These are phyloP conservation scores for Durio zibethinus DNA, from an alignment of 345 rosid genomes.

Conservation along the genomic window DNA sequence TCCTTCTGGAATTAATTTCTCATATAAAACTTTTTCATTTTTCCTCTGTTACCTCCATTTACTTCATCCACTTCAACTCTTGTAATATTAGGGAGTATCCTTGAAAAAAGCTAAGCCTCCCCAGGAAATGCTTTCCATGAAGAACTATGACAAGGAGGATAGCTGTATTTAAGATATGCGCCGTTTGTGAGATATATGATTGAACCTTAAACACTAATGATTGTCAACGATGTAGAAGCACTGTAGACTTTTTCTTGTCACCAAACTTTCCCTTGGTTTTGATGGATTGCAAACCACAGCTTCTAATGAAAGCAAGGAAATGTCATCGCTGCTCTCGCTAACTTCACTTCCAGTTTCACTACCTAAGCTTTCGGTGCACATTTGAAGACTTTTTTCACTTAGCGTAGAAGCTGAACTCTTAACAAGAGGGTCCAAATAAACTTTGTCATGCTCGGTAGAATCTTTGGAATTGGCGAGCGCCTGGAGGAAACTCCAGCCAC, in stretches of 20 bases:
- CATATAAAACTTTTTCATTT: too few species aligned
- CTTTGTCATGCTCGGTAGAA: conserved; percentile 14
- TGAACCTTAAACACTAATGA: too few species aligned
- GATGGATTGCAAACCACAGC: conserved; percentile 11
- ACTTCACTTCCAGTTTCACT: conserved; percentile 67
- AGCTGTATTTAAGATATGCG: too few species aligned
- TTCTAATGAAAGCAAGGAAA: conserved; percentile 29
- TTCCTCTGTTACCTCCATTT: too few species aligned
- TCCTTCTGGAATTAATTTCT: too few species aligned
- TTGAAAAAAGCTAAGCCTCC: too few species aligned
- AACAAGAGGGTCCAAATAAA: conserved; percentile 53
- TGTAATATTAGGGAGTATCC: too few species aligned
- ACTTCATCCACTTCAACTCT: too few species aligned
- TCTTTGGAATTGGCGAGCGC: conserved; percentile 27
- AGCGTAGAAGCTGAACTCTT: conserved; percentile 47
- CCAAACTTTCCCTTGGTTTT: not conserved
- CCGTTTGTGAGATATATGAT: too few species aligned
- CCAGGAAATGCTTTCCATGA: too few species aligned
- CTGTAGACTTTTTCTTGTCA: conserved; percentile 20
- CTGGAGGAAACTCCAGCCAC: conserved; percentile 64
- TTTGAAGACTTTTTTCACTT: conserved; percentile 62
- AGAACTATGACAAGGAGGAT: conserved; percentile 24
- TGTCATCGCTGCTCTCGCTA: conserved; percentile 29
- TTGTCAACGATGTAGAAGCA: too few species aligned
- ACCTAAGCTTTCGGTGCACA: conserved; percentile 89